phyloP scores from a whole-genome alignment of 306 rosid species.

The Fagus sylvatica region DNA sequence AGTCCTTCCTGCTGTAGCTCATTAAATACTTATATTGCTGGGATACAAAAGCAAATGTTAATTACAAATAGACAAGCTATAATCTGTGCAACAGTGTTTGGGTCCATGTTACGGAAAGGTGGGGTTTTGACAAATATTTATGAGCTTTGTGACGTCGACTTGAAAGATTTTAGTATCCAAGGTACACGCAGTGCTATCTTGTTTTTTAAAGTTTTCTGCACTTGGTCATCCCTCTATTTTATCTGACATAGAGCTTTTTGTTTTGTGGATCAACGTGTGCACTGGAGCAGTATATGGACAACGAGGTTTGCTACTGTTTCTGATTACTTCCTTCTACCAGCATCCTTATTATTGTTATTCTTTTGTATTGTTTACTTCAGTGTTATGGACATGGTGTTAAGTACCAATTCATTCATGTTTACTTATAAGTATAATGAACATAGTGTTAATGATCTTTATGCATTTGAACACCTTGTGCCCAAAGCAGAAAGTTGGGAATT shows the following conservation, averaged over 20 bases:
- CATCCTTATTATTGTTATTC: neutral
- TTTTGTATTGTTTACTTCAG: neutral
- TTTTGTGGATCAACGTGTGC: slow-evolving; percentile 28
- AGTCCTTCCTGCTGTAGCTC: slow-evolving; percentile 95
- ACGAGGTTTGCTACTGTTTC: slow-evolving; percentile 59
- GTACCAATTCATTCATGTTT: neutral
- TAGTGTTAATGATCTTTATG: neutral
- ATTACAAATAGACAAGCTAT: slow-evolving; percentile 96
- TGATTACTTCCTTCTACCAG: slow-evolving; percentile 6
- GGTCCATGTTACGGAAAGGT: slow-evolving; percentile 85
- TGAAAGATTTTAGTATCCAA: slow-evolving; percentile 98
- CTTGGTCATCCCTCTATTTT: slow-evolving; percentile 7
- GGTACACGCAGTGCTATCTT: slow-evolving; percentile 42
- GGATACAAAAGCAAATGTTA: slow-evolving; percentile 89
- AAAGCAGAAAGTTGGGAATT: neutral
- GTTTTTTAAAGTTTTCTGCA: slow-evolving; percentile 9
- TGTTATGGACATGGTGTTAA: too few species aligned
- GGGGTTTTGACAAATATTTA: slow-evolving; percentile 83
- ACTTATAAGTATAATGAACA: neutral
- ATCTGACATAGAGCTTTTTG: slow-evolving; percentile 28
- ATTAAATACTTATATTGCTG: slow-evolving; percentile 71
- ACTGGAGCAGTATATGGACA: slow-evolving; percentile 65
- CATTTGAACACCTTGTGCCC: neutral
- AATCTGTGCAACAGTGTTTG: slow-evolving; percentile 87
- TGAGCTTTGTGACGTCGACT: slow-evolving; percentile 92